Evolutionary conservation across 768 basidiomycete species (phyloP), one percentile per base, ranked within the genome.

Genomic region (Rhodosporidiobolus odoratus): DNA sequence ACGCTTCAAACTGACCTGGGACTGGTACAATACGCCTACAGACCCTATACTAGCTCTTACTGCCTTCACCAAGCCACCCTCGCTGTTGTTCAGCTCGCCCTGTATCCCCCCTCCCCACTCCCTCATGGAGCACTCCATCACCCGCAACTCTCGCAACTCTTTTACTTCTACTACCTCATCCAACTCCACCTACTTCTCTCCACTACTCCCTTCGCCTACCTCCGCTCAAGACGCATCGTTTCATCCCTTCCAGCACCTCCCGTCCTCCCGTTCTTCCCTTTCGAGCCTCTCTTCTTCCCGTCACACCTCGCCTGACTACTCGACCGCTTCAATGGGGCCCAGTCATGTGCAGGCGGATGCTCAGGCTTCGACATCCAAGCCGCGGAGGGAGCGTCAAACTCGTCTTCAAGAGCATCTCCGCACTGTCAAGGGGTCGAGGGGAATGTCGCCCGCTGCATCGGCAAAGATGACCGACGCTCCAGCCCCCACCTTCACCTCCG

Each of bases 331-430:
- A 19, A 50, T 50, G 48, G 27, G 48, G 21, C 9, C 41, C 41
- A 1, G 7, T 12, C 43, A 23, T 19, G 27, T 15, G n/a, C 41
- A 43, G n/a, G 50, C 21, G 13, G 13, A 35, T 37, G 10, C 38
- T n/a, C 10, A 21, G 38, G n/a, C 23, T 19, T 23, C 48, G 9
- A 7, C 57, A 7, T 16, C 8, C 59, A 32, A 23, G 45, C 32
- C 45, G 25, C 34, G 58, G n/a, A 60, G 25, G 27, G 66, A 67
- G 52, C 72, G 72, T 12, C 72, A 73, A 45, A 73, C 72, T 12
- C 56, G 72, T 43, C 41, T 73, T 21, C 65, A 69, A 27, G 68
- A 73, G 48, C 72, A 73, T 52, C 62, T 73, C 9, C 48, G 62
- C 17, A 50, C 72, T 2, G 72, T 73, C 57, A 73, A 73, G 53